phyloP scores from a whole-genome alignment of 148 eudicot species.

The Simmondsia chinensis region DNA sequence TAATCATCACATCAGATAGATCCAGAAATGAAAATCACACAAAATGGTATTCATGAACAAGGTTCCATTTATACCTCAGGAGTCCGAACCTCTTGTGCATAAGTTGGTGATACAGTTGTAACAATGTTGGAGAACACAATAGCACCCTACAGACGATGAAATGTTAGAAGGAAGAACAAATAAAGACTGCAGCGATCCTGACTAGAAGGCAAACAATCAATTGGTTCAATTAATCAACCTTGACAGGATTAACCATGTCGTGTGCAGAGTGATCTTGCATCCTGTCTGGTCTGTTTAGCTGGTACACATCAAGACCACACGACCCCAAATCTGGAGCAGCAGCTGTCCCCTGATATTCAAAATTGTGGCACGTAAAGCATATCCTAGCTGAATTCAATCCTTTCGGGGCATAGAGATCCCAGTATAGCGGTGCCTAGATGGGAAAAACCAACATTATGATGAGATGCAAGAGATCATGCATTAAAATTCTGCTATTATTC shows the following conservation, averaged over 20 bases:
- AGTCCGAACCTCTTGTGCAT: conserved; percentile 78
- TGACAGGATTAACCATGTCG: conserved; percentile 72
- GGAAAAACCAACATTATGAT: not conserved
- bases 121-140: conserved; percentile 95
- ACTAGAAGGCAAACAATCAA: not conserved
- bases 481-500: not conserved
- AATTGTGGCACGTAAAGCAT: conserved; percentile 97
- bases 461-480: not conserved
- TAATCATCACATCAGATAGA: no score
- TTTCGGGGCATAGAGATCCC: conserved; percentile 88
- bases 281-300: conserved; percentile 85
- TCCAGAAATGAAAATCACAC: not conserved
- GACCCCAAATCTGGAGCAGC: conserved; percentile 77
- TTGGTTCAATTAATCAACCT: conserved; percentile 38
- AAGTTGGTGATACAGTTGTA: conserved; percentile 94
- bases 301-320: conserved; percentile 91
- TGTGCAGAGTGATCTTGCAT: conserved; percentile 84
- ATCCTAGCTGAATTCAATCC: conserved; percentile 91
- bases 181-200: not conserved
- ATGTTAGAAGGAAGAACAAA: conserved; percentile 4
- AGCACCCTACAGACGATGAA: conserved; percentile 58
- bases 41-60: not conserved
- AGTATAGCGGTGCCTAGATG: conserved; percentile 80
- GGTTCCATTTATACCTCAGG: conserved; percentile 50
- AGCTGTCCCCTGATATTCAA: conserved; percentile 93